Conservation (phyloP, 2,329 filamentous ascomycete genomes). For the Zopfia rhizophila region DNA sequence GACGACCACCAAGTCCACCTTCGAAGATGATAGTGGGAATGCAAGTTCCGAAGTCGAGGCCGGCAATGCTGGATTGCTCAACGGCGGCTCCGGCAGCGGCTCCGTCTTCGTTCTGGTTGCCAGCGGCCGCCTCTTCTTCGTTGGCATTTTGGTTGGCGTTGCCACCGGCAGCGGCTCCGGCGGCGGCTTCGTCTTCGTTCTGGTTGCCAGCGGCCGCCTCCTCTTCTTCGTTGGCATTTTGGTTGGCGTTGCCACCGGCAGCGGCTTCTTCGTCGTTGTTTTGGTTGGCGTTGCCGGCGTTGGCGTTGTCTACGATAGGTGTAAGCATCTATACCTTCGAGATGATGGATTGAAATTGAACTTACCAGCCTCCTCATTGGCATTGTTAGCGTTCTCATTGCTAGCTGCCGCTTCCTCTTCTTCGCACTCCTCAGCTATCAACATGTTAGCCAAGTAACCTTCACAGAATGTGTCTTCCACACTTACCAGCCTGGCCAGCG, state of each 20-base stretch:
- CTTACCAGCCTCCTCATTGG: conserved; percentile 20
- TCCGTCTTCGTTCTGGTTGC: neutral
- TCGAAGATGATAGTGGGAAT: conserved; percentile 69
- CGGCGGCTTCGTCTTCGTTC: conserved; percentile 1
- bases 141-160: conserved; percentile 4
- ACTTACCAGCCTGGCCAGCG: conserved; percentile 12
- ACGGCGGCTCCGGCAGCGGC: conserved; percentile 20
- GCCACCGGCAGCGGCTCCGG: conserved; percentile 12
- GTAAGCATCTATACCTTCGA: conserved; percentile 23
- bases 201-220: conserved; percentile 18
- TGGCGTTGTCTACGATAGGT: conserved; percentile 28
- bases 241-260: conserved; percentile 18
- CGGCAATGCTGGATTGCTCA: conserved; percentile 25
- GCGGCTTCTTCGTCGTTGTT: conserved; percentile 27
- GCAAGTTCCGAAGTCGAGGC: conserved; percentile 50
- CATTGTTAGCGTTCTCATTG: conserved; percentile 20
- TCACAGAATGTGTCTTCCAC: neutral
- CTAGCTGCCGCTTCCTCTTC: conserved; percentile 11
- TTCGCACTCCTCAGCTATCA: neutral
- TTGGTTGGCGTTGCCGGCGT: conserved; percentile 34
- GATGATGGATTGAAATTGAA: conserved; percentile 14
- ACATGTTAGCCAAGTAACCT: no score
- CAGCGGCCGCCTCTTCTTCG: conserved; percentile 14
- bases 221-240: conserved; percentile 18
- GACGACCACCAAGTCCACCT: conserved; percentile 63